Percentiles rank a stretch among this genome's conserved stretches.
Conservation (phyloP, 805 yeast genomes). For the Yarrowia sp. region DNA sequence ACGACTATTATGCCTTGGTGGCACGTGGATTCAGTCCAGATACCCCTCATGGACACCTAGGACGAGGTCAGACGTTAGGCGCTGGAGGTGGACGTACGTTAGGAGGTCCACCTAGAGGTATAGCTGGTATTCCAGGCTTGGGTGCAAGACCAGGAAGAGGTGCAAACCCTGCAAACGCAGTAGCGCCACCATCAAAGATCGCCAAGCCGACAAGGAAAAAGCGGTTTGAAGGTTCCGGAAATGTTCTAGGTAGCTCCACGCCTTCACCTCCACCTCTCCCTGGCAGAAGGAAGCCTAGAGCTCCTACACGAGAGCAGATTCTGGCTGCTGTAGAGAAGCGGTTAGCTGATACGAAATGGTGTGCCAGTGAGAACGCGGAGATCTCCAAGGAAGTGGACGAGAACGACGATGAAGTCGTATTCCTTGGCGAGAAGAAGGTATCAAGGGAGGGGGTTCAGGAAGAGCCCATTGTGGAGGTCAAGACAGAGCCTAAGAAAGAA, state of each 20-base stretch:
- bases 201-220: background rate
- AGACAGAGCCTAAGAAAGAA: too few relatives aligned
- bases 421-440: background rate
- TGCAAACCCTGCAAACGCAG: background rate
- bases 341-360: slow-evolving; percentile 44
- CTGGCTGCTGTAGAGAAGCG: slow-evolving; percentile 71
- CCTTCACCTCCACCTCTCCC: slow-evolving; percentile 21
- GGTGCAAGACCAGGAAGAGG: slow-evolving; percentile 5
- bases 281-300: slow-evolving; percentile 48
- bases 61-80: slow-evolving; percentile 14
- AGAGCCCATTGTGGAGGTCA: too few relatives aligned
- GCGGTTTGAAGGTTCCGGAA: slow-evolving; percentile 11
- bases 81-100: slow-evolving; percentile 5
- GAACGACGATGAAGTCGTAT: slow-evolving; percentile 27
- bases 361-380: slow-evolving; percentile 41
- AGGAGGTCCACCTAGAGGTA: slow-evolving; percentile 1
- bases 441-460: too few relatives aligned
- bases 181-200: background rate
- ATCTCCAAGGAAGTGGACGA: slow-evolving; percentile 38
- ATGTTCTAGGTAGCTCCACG: slow-evolving; percentile 10
- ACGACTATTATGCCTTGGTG: slow-evolving; percentile 54
- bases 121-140: slow-evolving; percentile 20
- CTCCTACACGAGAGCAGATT: slow-evolving; percentile 55
- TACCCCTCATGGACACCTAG: slow-evolving; percentile 11
- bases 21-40: slow-evolving; percentile 52